Evolutionary conservation across 2,329 filamentous ascomycete species (phyloP).

Genomic region (Diaporthe batatas): DNA sequence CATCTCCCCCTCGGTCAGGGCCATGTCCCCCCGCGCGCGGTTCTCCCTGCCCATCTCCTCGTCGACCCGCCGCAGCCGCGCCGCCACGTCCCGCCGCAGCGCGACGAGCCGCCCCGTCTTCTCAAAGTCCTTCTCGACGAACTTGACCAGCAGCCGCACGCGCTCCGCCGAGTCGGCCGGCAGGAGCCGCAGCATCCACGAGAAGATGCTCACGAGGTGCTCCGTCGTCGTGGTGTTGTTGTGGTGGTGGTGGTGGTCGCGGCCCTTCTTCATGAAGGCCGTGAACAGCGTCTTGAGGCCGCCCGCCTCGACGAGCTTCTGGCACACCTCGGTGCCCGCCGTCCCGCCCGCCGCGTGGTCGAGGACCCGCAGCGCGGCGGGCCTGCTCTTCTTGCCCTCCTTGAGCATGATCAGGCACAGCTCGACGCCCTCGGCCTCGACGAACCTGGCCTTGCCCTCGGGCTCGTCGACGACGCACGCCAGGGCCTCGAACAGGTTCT

Average conservation of each 20-base stretch:
- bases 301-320: conserved; percentile 82
- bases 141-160: conserved; percentile 91
- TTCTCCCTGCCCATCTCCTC: conserved; percentile 71
- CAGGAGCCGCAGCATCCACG: conserved; percentile 82
- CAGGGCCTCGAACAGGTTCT: conserved; percentile 91
- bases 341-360: conserved; percentile 81
- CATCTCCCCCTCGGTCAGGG: conserved; percentile 69
- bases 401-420: conserved; percentile 92
- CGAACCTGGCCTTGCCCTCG: conserved; percentile 82
- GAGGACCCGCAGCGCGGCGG: conserved; percentile 81
- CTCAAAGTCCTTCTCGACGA: conserved; percentile 93
- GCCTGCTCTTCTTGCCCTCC: conserved; percentile 87
- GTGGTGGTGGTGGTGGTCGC: conserved; percentile 62
- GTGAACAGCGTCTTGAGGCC: conserved; percentile 89
- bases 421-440: conserved; percentile 93
- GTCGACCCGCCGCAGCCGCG: conserved; percentile 73
- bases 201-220: conserved; percentile 87
- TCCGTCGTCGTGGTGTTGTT: conserved; percentile 68
- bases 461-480: conserved; percentile 83
- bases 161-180: conserved; percentile 82
- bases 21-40: conserved; percentile 57
- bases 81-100: conserved; percentile 78
- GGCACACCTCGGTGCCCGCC: conserved; percentile 71
- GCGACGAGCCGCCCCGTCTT: conserved; percentile 82
- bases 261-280: conserved; percentile 85